Base-by-base conservation (phyloP, 2,329 filamentous ascomycete genomes). In the Paraconiothyrium sp. region DNA sequence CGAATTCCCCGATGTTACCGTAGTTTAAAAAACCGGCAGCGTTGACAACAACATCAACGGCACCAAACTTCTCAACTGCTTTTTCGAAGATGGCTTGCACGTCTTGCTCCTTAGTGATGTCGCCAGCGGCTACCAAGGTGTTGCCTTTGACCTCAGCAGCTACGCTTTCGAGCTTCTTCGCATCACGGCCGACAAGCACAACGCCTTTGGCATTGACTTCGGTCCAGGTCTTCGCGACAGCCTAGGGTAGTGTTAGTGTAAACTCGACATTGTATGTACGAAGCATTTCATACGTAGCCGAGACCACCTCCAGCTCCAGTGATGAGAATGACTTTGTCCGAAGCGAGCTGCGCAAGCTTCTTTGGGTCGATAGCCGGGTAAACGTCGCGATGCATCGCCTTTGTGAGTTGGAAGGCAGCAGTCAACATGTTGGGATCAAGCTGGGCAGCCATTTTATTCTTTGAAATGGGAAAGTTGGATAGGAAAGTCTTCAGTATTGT, bases 111-210 rank as follows among this genome's bases (percentile, higher is more conserved):
- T 63, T 63, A 8, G 67, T 54, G 20, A 72, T 60, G 39, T 67
- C 62, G 54, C 51, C 65, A 27, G 59, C 14, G 24, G 57, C 57
- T 22, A 65, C 52, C 4, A 70, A 51, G 32, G 44, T 54, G 24
- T 60, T 59, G 5, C 48, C 50, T 30, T 63, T 51, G n/a, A 67
- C 48, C 20, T 54, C 59, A 9, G 58, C 16, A 0, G 64, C 67
- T 6, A 58, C 47, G 4, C 50, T 54, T 13, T 68, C 52, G 10
- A 71, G 59, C 34, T 56, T 64, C 14, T 54, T 56, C 6, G 57
- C n/a, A 20, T 67, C 62, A 27, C 76, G 74, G 27, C 71, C 74
- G 5, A 72, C 67, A 24, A 78, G 67, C 1, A 77, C 66, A n/a
- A 77, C 69, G 3, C 73, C 72, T 20, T 66, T 65, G 22, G 73